A percentile compares a stretch with the other conserved stretches of the same genome.
phyloP scores from a whole-genome alignment of 1,284 basidiomycete genomes.

The Butyriboletus pseudospeciosus region DNA sequence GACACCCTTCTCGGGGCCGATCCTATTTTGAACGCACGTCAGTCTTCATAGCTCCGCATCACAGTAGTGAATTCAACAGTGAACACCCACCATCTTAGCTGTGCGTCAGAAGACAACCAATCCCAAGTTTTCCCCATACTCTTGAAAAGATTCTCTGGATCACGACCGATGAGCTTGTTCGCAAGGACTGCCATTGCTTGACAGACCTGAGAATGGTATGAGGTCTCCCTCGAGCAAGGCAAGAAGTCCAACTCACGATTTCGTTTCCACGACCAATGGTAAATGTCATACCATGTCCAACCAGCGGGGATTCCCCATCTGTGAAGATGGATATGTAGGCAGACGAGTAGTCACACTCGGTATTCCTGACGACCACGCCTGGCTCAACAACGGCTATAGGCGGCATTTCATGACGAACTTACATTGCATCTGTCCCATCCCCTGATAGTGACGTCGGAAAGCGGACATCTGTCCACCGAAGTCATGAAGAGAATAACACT shows the following conservation, averaged over 20 bases:
- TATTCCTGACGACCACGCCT: constrained; percentile 58
- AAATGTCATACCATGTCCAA: constrained; percentile 93
- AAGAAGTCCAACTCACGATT: constrained; percentile 51
- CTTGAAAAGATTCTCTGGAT: constrained; percentile 75
- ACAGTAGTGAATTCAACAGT: not conserved
- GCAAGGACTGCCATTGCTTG: constrained; percentile 76
- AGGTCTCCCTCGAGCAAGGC: not conserved
- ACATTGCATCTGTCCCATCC: constrained; percentile 63
- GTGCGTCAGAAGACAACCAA: constrained; percentile 78
- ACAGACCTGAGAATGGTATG: constrained; percentile 56
- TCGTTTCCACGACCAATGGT: constrained; percentile 97
- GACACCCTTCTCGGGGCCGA: constrained; percentile 84
- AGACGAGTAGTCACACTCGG: constrained; percentile 91
- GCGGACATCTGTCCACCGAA: constrained; percentile 23
- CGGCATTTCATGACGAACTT: not conserved
- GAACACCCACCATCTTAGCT: constrained; percentile 75
- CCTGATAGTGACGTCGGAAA: constrained; percentile 57
- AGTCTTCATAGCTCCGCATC: not conserved
- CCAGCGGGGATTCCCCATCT: constrained; percentile 53
- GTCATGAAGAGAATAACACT: not conserved
- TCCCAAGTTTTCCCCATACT: constrained; percentile 88
- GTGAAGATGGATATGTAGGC: constrained; percentile 84
- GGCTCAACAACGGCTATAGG: not conserved
- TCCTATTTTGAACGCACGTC: constrained; percentile 43
- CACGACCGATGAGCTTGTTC: constrained; percentile 77